These are phyloP conservation scores for Pseudonitzschia multistriata DNA, from an alignment of 108 stramenopile genomes.

Conservation along the genomic window DNA sequence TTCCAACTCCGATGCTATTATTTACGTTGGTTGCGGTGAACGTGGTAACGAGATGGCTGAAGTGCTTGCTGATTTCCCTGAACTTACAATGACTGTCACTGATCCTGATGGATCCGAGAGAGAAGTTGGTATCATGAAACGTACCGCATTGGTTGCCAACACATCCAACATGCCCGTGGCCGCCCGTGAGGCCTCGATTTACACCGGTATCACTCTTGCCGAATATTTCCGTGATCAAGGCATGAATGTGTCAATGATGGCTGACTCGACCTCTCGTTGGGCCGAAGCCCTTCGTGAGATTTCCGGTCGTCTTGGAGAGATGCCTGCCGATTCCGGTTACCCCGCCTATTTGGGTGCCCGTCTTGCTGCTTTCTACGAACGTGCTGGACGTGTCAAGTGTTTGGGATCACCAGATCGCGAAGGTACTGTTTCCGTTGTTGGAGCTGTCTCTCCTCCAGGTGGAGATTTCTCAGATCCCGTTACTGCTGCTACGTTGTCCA, in stretches of 20 bases:
- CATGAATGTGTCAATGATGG: constrained; percentile 99
- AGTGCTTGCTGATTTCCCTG: constrained; percentile 99
- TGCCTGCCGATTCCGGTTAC: constrained; percentile 99
- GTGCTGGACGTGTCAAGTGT: constrained; percentile 97
- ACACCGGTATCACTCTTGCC: constrained; percentile 97
- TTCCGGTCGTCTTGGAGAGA: constrained; percentile 99
- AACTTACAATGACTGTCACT: constrained; percentile 95
- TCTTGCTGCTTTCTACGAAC: constrained; percentile 99
- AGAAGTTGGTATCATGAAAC: constrained; percentile 99
- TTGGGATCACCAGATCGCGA: constrained; percentile 96
- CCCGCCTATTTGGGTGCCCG: constrained; percentile 99
- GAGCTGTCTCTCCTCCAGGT: constrained; percentile 99
- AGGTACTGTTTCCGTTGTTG: constrained; percentile 98
- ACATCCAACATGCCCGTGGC: constrained; percentile 99
- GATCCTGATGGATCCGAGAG: constrained; percentile 83
- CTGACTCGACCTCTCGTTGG: constrained; percentile 99
- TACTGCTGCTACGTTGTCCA: constrained; percentile 98
- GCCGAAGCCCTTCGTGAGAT: constrained; percentile 99
- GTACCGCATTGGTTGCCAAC: constrained; percentile 99
- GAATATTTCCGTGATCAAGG: constrained; percentile 99
- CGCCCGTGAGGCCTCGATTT: constrained; percentile 99
- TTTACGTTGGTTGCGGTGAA: constrained; percentile 95
- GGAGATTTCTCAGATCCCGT: constrained; percentile 99
- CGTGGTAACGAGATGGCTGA: constrained; percentile 99
- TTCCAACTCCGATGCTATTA: constrained; percentile 94